Evolutionary conservation across 2,329 filamentous ascomycete species (phyloP), one percentile per base, ranked within the genome.

Genomic region (Botryosphaeria agaves): DNA sequence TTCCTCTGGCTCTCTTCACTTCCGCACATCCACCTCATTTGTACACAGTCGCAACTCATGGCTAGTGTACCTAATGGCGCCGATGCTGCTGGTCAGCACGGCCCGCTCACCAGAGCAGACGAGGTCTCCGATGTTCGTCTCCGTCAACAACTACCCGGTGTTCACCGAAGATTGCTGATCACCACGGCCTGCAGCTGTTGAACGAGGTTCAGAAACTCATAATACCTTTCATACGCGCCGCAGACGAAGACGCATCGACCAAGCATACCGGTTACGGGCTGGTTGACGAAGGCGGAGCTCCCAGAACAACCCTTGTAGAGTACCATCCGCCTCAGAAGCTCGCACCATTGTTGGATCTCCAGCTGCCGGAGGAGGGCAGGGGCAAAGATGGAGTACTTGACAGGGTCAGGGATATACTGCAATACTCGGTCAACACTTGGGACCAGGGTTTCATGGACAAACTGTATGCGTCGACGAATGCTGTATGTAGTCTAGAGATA

Each of bases 381-480:
- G 57, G 60, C 15, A 60, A 55, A 36, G 49, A 55, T 7, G 59
- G 56, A 6, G 37, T 64, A 8, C 24, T 63, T 11, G 32, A 46
- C 2, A 33, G 71, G 3, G 66, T 92, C 27, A 60, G 72, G 40
- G 68, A 73, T 36, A 64, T 94, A 14, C 62, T 95, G 25, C 65
- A 70, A 38, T 84, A 91, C 53, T 89, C 79, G 46, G 87, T 95
- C 47, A 98, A 98, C 56, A 94, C 87, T n/a, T 95, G 85, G 81
- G 80, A 92, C 46, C 85, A 93, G 54, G 87, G 87, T 7, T 98
- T 95, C 55, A 57, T 95, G 46, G 85, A 94, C 56, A 95, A 98
- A 58, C 63, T 95, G 12, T 95, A 94, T 53, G 72, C 79, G n/a
- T 77, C 76, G 39, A 91, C 82, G 23, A 89, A 89, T 47, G 77